phyloP scores from a whole-genome alignment of 2,329 filamentous ascomycete species.

The Ambrosiella beaveri region DNA sequence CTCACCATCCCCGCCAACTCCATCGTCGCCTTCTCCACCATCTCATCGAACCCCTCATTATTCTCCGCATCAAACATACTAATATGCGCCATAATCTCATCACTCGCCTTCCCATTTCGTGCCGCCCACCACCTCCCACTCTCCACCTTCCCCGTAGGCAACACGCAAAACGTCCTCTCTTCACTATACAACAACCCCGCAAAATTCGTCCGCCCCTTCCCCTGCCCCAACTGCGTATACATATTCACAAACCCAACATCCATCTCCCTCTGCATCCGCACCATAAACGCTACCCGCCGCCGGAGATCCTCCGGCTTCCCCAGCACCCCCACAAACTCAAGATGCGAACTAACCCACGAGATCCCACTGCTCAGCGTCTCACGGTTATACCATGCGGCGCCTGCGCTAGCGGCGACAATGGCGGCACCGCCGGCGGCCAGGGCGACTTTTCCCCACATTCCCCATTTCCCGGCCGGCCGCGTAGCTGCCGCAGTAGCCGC shows the following conservation, averaged over 20 bases:
- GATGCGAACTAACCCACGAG: conserved; percentile 72
- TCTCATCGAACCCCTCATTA: conserved; percentile 54
- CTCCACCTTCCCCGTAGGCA: conserved; percentile 40
- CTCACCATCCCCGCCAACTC: conserved; percentile 46
- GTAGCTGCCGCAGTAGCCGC: conserved; percentile 15
- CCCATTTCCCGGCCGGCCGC: conserved; percentile 37
- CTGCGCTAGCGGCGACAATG: conserved; percentile 63
- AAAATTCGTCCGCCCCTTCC: conserved; percentile 29
- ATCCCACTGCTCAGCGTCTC: conserved; percentile 62
- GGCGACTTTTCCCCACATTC: conserved; percentile 68
- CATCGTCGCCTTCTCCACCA: conserved; percentile 48
- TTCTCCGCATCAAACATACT: conserved; percentile 58
- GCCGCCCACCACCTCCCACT: conserved; percentile 48
- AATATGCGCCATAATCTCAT: conserved; percentile 72
- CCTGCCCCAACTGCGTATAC: conserved; percentile 66
- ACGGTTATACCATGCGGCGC: conserved; percentile 71
- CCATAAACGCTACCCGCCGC: conserved; percentile 51
- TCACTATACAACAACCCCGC: conserved; percentile 9
- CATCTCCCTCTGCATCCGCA: conserved; percentile 45
- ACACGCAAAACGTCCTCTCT: conserved; percentile 69
- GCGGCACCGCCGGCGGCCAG: conserved; percentile 74
- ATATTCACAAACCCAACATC: conserved; percentile 68
- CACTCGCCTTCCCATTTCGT: conserved; percentile 60
- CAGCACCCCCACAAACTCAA: conserved; percentile 85
- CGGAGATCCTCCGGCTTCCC: conserved; percentile 69